These are phyloP conservation scores for Colletotrichum siamense DNA, from an alignment of 2,329 filamentous ascomycete genomes.

Conservation along the genomic window DNA sequence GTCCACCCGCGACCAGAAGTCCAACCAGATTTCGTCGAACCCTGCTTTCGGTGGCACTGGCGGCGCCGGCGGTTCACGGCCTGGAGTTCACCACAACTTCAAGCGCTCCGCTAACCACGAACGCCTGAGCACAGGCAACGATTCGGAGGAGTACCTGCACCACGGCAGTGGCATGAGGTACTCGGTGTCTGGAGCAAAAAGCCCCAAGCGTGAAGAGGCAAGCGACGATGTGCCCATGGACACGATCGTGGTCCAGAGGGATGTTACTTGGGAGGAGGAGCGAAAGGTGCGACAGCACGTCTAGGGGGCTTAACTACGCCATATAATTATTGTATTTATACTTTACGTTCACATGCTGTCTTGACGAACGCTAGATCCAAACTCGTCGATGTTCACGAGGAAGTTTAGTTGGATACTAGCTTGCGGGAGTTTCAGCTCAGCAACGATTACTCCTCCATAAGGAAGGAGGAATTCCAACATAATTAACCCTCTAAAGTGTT, in stretches of 20 bases:
- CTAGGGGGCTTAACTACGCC: background rate
- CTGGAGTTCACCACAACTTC: background rate
- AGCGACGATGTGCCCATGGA: background rate
- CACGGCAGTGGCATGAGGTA: background rate
- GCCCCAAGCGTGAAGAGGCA: background rate
- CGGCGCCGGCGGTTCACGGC: background rate
- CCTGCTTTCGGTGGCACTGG: background rate
- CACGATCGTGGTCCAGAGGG: background rate
- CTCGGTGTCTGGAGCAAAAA: background rate
- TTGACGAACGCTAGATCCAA: background rate
- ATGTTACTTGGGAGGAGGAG: slow-evolving; percentile 10
- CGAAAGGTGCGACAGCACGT: background rate
- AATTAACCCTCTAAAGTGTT: background rate
- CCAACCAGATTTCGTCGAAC: background rate
- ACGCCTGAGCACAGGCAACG: background rate
- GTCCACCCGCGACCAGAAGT: background rate
- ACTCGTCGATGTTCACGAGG: background rate
- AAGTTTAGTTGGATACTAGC: background rate
- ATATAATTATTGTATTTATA: background rate
- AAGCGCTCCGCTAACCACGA: slow-evolving; percentile 3
- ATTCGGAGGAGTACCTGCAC: slow-evolving; percentile 1
- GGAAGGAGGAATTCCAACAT: background rate
- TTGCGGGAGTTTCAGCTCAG: background rate
- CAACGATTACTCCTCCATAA: background rate
- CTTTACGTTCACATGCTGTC: background rate